A percentile compares a stretch with the other conserved stretches of the same genome.
Evolutionary conservation across 2,329 filamentous ascomycete species (phyloP).

Genomic region (Sclerotinia glacialis): DNA sequence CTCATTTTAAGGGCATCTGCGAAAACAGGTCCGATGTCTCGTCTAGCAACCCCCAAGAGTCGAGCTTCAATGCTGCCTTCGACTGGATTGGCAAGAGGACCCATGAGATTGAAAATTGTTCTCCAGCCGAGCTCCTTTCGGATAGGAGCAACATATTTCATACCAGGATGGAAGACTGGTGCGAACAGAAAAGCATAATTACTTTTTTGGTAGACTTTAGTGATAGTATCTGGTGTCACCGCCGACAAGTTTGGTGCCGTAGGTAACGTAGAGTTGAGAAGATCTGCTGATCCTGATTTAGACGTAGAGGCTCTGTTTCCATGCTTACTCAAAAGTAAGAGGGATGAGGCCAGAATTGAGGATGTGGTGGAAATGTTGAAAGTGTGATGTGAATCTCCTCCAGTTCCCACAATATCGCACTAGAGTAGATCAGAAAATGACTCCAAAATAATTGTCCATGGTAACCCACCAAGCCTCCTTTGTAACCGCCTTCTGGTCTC

Average conservation of each 20-base stretch:
- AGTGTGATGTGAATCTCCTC: conserved; percentile 93
- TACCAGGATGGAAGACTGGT: conserved; percentile 92
- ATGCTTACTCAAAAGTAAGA: conserved; percentile 88
- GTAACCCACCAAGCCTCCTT: conserved; percentile 73
- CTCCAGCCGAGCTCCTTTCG: conserved; percentile 87
- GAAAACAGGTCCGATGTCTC: conserved; percentile 84
- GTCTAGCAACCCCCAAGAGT: conserved; percentile 87
- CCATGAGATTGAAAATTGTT: conserved; percentile 96
- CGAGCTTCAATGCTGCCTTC: conserved; percentile 83
- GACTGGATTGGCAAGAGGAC: conserved; percentile 86
- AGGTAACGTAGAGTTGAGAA: conserved; percentile 73
- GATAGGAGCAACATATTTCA: conserved; percentile 82
- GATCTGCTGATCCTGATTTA: conserved; percentile 90
- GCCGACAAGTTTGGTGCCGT: conserved; percentile 70
- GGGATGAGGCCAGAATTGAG: conserved; percentile 83
- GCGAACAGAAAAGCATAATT: conserved; percentile 97
- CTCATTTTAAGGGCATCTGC: conserved; percentile 76
- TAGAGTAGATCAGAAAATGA: conserved; percentile 36
- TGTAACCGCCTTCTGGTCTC: conserved; percentile 69
- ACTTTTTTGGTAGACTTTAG: conserved; percentile 69
- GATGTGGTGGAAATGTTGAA: conserved; percentile 98
- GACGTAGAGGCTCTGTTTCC: conserved; percentile 95
- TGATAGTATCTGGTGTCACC: conserved; percentile 68
- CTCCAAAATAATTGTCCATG: background rate
- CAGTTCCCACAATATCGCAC: conserved; percentile 95